Conservation (phyloP, 192 early-diverging fungal genomes). For the Coemansia sp. region DNA sequence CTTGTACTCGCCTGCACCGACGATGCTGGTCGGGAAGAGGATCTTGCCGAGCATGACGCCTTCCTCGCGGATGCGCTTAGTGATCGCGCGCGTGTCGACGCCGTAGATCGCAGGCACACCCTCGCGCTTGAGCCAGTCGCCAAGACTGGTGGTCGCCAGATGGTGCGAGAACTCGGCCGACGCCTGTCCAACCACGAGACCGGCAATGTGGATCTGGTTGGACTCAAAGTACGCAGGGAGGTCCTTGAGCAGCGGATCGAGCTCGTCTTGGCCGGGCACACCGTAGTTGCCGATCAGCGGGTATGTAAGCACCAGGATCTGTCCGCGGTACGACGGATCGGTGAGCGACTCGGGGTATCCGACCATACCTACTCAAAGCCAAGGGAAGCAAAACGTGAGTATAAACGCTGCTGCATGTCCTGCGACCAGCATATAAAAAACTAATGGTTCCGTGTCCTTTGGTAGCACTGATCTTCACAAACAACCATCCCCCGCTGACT, state of each 20-base stretch:
- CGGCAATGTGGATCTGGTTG: conserved; percentile 89
- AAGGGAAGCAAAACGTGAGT: conserved; percentile 1
- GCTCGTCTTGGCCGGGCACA: conserved; percentile 85
- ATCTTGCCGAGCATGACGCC: conserved; percentile 93
- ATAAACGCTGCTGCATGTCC: background rate
- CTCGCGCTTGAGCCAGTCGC: conserved; percentile 90
- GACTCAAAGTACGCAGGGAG: conserved; percentile 97
- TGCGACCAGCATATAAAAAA: background rate
- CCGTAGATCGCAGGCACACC: conserved; percentile 92
- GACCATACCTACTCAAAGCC: conserved; percentile 70
- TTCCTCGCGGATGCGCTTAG: conserved; percentile 92
- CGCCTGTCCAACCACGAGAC: conserved; percentile 90
- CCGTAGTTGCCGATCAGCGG: conserved; percentile 98
- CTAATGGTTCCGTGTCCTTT: background rate
- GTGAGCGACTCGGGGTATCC: conserved; percentile 99
- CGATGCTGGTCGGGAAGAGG: conserved; percentile 73
- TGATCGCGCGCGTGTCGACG: conserved; percentile 95
- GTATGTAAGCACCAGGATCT: conserved; percentile 98
- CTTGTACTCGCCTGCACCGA: conserved; percentile 38
- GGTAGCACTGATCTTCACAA: too few species aligned
- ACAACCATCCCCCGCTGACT: too few species aligned
- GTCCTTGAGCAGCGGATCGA: conserved; percentile 83
- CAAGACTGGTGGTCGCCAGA: conserved; percentile 82
- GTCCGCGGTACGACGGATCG: conserved; percentile 97
- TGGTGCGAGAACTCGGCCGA: conserved; percentile 92